A percentile compares a stretch with the other conserved stretches of the same genome.
phyloP scores from a whole-genome alignment of 768 basidiomycete genomes.

The Lactifluus subvellereus region DNA sequence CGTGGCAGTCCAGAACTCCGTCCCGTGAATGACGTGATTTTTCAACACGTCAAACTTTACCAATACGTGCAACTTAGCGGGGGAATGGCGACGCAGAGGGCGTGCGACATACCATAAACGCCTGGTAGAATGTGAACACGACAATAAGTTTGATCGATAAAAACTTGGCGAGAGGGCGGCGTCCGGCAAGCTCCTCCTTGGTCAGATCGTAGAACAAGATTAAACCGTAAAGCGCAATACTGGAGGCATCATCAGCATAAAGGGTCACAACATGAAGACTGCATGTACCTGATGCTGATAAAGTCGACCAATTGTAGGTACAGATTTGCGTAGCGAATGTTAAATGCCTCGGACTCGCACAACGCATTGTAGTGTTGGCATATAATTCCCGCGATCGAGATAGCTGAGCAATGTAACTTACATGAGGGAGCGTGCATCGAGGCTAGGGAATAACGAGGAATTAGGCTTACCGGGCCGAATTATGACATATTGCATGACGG shows the following conservation, averaged over 20 bases:
- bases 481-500: constrained; percentile 84
- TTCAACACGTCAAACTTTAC: constrained; percentile 60
- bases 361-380: constrained; percentile 64
- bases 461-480: constrained; percentile 46
- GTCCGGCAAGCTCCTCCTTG: constrained; percentile 69
- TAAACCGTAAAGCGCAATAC: constrained; percentile 82
- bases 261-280: too few species aligned
- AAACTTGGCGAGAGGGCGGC: constrained; percentile 80
- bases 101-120: constrained; percentile 47
- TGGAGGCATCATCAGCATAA: constrained; percentile 29
- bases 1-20: constrained; percentile 73
- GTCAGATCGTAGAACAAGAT: constrained; percentile 79
- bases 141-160: constrained; percentile 81
- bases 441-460: neutral
- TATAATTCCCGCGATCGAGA: constrained; percentile 74
- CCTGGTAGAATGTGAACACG: constrained; percentile 86
- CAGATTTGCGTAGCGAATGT: constrained; percentile 54
- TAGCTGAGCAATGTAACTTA: constrained; percentile 31
- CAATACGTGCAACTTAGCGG: neutral
- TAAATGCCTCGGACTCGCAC: constrained; percentile 59
- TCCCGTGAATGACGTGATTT: constrained; percentile 70
- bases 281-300: constrained; percentile 66
- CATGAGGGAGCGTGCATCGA: constrained; percentile 5
- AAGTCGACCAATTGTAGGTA: constrained; percentile 74
- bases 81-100: neutral